Conservation (phyloP, 75 land plant species). For the Pinus tabuliformis region DNA sequence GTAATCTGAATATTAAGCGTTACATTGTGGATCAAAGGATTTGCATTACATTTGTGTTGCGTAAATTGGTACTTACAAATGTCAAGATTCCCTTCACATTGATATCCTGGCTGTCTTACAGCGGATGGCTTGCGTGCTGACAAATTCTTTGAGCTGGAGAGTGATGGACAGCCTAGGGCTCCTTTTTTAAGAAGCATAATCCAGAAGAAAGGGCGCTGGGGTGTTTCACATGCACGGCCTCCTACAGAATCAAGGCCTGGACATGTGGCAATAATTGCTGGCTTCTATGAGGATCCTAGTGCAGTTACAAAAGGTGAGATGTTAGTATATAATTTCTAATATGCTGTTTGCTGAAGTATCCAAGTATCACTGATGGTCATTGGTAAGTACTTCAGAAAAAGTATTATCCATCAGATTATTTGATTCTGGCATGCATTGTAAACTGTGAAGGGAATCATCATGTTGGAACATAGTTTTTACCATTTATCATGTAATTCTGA, state of each 20-base stretch:
- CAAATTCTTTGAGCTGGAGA: slow-evolving; percentile 89
- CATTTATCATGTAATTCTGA: neutral
- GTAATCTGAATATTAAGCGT: too few species aligned
- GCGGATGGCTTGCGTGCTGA: slow-evolving; percentile 98
- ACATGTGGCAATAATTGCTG: slow-evolving; percentile 96
- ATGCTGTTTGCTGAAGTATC: neutral
- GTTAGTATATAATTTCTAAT: neutral
- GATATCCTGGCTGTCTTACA: slow-evolving; percentile 26
- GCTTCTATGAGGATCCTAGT: slow-evolving; percentile 99
- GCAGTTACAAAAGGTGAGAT: slow-evolving; percentile 89
- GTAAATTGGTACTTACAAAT: too few species aligned
- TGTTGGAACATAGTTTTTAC: neutral
- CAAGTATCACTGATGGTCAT: neutral
- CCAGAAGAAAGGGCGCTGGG: slow-evolving; percentile 83
- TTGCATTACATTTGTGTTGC: too few species aligned
- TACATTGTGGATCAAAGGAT: too few species aligned
- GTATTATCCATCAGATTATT: neutral
- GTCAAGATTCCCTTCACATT: neutral
- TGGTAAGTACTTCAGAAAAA: neutral
- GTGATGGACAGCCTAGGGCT: slow-evolving; percentile 67
- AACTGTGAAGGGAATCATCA: neutral
- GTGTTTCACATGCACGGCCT: slow-evolving; percentile 97
- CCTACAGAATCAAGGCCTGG: slow-evolving; percentile 99
- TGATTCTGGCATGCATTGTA: neutral
- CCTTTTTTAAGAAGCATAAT: slow-evolving; percentile 81